Conservation (phyloP, 106 monocot genomes). For the Cymbidium sinense region DNA sequence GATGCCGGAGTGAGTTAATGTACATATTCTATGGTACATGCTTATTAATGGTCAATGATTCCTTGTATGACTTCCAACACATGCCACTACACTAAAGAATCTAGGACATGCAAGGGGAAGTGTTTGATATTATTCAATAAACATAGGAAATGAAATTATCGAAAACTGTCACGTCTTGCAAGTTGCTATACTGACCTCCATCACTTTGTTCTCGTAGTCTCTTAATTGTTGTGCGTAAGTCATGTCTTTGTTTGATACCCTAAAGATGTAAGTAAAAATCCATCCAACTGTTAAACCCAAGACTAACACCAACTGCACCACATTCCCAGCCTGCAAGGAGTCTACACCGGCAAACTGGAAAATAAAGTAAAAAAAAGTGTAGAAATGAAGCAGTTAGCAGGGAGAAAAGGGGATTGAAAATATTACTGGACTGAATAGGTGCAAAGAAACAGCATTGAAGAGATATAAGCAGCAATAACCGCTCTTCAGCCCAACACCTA, state of each 20-base stretch:
- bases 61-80: too few relatives aligned
- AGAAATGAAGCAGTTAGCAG: not conserved
- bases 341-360: conserved; percentile 81
- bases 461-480: conserved; percentile 30
- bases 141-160: too few relatives aligned
- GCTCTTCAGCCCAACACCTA: conserved; percentile 69
- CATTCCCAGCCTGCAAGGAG: conserved; percentile 86
- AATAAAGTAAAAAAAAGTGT: not conserved
- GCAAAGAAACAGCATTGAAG: not conserved
- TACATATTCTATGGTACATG: too few relatives aligned
- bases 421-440: not conserved
- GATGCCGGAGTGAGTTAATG: too few relatives aligned
- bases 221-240: conserved; percentile 88
- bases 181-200: conserved; percentile 53
- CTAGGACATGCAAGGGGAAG: too few relatives aligned
- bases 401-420: not conserved
- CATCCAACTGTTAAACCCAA: conserved; percentile 89
- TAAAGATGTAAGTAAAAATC: conserved; percentile 91
- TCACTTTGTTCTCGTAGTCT: conserved; percentile 92
- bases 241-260: conserved; percentile 98
- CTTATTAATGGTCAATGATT: too few relatives aligned
- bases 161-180: not conserved
- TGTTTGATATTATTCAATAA: too few relatives aligned
- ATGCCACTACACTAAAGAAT: too few relatives aligned
- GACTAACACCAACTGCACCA: conserved; percentile 78